phyloP scores from a whole-genome alignment of 441 rosid species.

The Syzygium syzygioides region DNA sequence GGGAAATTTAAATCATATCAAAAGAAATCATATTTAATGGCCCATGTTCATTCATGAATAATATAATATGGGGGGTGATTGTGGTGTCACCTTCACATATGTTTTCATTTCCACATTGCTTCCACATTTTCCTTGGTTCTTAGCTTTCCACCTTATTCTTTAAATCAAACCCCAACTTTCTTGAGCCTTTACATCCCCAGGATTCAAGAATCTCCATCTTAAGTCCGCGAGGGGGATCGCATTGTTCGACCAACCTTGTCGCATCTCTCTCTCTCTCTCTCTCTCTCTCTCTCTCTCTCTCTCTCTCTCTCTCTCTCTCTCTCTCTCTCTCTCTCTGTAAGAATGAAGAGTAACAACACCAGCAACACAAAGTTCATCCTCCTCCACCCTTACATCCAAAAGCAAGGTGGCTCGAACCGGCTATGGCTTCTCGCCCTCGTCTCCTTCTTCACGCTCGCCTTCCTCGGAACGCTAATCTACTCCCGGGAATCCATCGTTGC shows the following conservation, averaged over 20 bases:
- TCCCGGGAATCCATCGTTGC: neutral
- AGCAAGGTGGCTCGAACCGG: neutral
- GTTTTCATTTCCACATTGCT: neutral
- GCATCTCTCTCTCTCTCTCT: neutral
- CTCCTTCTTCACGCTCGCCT: conserved; percentile 4
- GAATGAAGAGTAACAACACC: conserved; percentile 1
- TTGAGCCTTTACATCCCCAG: neutral
- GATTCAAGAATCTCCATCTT: neutral
- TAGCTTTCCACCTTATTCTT: neutral
- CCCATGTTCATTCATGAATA: neutral
- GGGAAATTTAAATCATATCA: neutral
- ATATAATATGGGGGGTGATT: neutral
- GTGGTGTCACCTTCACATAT: neutral
- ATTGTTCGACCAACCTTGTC: neutral
- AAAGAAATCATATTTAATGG: neutral
- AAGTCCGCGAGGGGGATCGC: neutral
- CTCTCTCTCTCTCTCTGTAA: neutral
- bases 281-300: too few species aligned
- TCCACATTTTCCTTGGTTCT: neutral
- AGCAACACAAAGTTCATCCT: conserved; percentile 6
- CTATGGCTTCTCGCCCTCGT: neutral
- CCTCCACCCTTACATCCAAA: conserved; percentile 8
- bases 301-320: neutral
- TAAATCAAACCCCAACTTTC: neutral
- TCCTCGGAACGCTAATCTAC: neutral